Evolutionary conservation across 192 early-diverging fungal species (phyloP), one percentile per base, ranked within the genome.

Genomic region (Backusella westeae): DNA sequence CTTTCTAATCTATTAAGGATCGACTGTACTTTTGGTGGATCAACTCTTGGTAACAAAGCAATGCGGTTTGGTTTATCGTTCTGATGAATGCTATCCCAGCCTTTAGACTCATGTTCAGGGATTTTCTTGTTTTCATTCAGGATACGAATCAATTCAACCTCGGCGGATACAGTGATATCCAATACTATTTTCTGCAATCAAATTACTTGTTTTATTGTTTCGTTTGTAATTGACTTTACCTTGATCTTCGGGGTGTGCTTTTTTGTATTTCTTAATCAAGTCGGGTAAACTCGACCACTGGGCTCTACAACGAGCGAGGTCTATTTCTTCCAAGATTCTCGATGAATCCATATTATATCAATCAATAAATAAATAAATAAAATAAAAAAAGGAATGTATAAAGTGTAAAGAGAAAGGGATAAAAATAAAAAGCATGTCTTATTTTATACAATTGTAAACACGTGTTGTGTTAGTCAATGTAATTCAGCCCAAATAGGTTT

Each of bases 241-340:
- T 71, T 77, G n/a, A 38, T 86, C 86, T 35, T 86, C 82, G 17
- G 84, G 80, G 63, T 83, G 81, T 53, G 82, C 82, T 67, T 84
- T 87, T 69, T 80, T 71, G 76, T 86, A 89, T 23, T 85, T 85
- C 67, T 83, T 78, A 15, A 83, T 79, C n/a, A 86, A 70, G 68
- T 89, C 88, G 34, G 81, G 80, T 59, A 85, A 78, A 19, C 46
- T 71, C 26, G 67, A 66, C 79, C 87, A 85, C 71, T 84, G 53
- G 0, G 53, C 72, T 63, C 56, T 44, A 38, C 72, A 74, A 26
- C 72, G 72, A 63, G 72, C 72, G 12, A 65, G n/a, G 52, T 74
- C 72, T 15, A 74, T 56, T 41, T 74, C 72, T 41, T 41, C 56
- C 14, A 65, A 36, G 39, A 63, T 10, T 29, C 29, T 49, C 34